Evolutionary conservation across 176 grass and related monocot genomes (phyloP), one percentile per base, ranked within the genome.

Genomic region (Zoysia japonica): DNA sequence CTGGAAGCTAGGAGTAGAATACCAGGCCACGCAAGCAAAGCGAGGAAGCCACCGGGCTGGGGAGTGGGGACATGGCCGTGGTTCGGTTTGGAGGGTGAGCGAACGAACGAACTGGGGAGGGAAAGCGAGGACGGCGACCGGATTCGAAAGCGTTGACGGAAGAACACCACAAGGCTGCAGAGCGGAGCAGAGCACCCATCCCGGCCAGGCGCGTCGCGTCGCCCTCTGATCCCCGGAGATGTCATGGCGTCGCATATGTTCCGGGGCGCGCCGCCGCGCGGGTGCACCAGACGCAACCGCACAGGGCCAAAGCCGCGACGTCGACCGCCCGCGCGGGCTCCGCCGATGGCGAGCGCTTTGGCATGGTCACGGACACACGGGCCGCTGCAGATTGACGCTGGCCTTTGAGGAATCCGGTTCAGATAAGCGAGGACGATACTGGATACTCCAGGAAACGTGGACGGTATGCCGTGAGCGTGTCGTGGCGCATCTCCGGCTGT

Each of bases 61-160:
- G 70, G 4, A 7, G 59, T 36, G 36, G 28, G 70, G 19, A n/a
- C n/a, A 70, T 28, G 45, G 36, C 6, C 4, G 2, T 8, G 16
- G 37, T 59, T 72, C 63, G 71, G 66, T 77, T 85, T 72, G 82
- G 82, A 72, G 67, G 67, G 73, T 82, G 83, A 85, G 61, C 83
- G 61, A 86, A 65, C 68, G 11, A 82, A 55, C 52, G 50, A 52
- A 52, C 71, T 71, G 72, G 47, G 82, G 72, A 85, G 64, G 82
- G 72, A 81, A 76, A 72, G 71, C 14, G 2, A 35, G 3, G 87
- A 89, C 57, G 87, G 87, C 87, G 87, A 89, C 87, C 42, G 65
- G 57, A 56, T 89, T 89, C 12, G 68, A 85, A 89, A 82, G 63
- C 71, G 78, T 82, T 82, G 87, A 81, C 87, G 59, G 55, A 59